A percentile compares a stretch with the other conserved stretches of the same genome.
These are phyloP conservation scores for Yamadazyma olivae DNA, from an alignment of 805 yeast species.

Conservation along the genomic window DNA sequence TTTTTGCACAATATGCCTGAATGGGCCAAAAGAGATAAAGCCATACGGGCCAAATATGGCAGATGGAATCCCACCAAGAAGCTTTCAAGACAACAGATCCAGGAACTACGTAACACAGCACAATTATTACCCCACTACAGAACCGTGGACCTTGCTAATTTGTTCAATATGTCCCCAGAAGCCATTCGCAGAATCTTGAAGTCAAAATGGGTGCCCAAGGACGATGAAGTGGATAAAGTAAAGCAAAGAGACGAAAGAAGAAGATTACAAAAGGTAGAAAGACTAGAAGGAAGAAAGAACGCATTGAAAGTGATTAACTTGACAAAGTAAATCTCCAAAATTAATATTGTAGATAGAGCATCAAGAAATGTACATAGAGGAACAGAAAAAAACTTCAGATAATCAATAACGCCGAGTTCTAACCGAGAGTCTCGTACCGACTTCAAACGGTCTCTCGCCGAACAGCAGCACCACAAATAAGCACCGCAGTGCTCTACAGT, in stretches of 20 bases:
- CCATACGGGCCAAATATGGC: conserved; percentile 59
- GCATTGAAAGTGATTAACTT: background rate
- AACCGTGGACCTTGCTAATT: conserved; percentile 55
- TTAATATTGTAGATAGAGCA: background rate
- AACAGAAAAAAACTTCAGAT: background rate
- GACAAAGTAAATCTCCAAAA: no score
- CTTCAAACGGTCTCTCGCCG: no score
- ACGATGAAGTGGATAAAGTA: conserved; percentile 45
- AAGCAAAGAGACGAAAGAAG: conserved; percentile 48
- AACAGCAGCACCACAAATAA: no score
- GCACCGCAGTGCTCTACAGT: no score
- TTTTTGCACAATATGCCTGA: conserved; percentile 23
- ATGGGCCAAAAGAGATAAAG: conserved; percentile 70
- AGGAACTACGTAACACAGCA: conserved; percentile 56
- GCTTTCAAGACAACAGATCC: conserved; percentile 67
- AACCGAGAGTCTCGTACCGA: no score
- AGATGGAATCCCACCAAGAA: conserved; percentile 69
- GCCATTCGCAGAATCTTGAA: conserved; percentile 76
- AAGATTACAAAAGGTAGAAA: conserved; percentile 5
- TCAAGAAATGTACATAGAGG: background rate
- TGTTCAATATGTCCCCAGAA: conserved; percentile 74
- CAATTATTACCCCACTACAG: conserved; percentile 57
- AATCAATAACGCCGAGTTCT: no score
- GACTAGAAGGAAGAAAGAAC: conserved; percentile 2
- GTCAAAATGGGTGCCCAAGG: conserved; percentile 71